Conservation (phyloP, 2,329 filamentous ascomycete species). For the Alternaria rosae region DNA sequence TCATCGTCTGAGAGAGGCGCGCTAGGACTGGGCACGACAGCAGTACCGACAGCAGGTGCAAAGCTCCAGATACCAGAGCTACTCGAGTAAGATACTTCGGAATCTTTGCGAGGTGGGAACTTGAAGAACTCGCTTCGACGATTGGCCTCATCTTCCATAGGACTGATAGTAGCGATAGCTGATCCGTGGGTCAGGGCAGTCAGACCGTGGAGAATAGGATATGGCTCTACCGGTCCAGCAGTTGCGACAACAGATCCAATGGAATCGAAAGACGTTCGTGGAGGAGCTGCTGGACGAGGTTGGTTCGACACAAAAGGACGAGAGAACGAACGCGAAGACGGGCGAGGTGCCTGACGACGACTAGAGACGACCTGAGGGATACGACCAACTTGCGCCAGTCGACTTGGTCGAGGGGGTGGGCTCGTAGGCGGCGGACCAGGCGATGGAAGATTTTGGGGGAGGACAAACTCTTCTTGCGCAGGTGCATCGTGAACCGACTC, state of each 20-base stretch:
- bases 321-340: slow-evolving; percentile 82
- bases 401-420: slow-evolving; percentile 61
- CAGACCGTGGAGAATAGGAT: slow-evolving; percentile 45
- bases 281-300: slow-evolving; percentile 46
- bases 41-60: slow-evolving; percentile 64
- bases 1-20: slow-evolving; percentile 80
- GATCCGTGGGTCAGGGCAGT: slow-evolving; percentile 46
- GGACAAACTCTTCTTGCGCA: slow-evolving; percentile 8
- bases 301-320: slow-evolving; percentile 71
- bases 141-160: slow-evolving; percentile 40
- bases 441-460: slow-evolving; percentile 28
- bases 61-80: slow-evolving; percentile 69
- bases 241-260: slow-evolving; percentile 37
- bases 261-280: slow-evolving; percentile 44
- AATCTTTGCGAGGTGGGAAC: slow-evolving; percentile 77
- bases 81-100: slow-evolving; percentile 70
- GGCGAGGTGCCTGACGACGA: slow-evolving; percentile 67
- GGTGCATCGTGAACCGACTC: not conserved
- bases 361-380: slow-evolving; percentile 83
- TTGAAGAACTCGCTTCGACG: slow-evolving; percentile 71
- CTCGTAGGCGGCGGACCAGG: slow-evolving; percentile 34
- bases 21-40: slow-evolving; percentile 68
- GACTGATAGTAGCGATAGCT: slow-evolving; percentile 47
- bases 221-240: slow-evolving; percentile 42
- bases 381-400: slow-evolving; percentile 81